These are phyloP conservation scores for Pyrenochaeta sp. DNA, from an alignment of 2,329 filamentous ascomycete genomes.

Conservation along the genomic window DNA sequence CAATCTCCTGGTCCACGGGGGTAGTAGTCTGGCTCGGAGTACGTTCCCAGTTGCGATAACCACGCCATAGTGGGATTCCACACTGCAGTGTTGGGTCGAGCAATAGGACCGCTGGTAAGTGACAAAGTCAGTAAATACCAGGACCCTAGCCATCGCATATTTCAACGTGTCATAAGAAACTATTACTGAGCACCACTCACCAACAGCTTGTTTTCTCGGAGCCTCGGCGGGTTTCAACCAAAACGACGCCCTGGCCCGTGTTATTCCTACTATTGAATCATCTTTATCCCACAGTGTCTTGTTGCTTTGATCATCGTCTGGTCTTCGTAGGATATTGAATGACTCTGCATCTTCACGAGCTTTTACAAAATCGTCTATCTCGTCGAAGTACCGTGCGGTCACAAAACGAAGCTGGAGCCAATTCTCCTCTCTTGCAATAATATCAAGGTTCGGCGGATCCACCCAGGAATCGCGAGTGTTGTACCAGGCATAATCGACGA, in stretches of 20 bases:
- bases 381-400: slow-evolving; percentile 50
- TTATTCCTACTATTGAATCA: slow-evolving; percentile 46
- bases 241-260: slow-evolving; percentile 49
- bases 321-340: slow-evolving; percentile 52
- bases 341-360: slow-evolving; percentile 42
- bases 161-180: too few species aligned
- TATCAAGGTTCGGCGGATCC: slow-evolving; percentile 47
- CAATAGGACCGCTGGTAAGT: slow-evolving; percentile 49
- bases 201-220: too few species aligned
- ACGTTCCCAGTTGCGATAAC: slow-evolving; percentile 45
- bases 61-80: slow-evolving; percentile 50
- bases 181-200: too few species aligned
- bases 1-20: not conserved
- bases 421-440: slow-evolving; percentile 24
- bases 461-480: slow-evolving; percentile 55
- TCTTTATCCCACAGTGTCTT: slow-evolving; percentile 30
- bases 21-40: slow-evolving; percentile 18
- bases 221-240: too few species aligned
- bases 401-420: slow-evolving; percentile 49
- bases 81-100: slow-evolving; percentile 49
- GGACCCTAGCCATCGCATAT: too few species aligned
- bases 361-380: slow-evolving; percentile 27
- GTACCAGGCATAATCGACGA: slow-evolving; percentile 54
- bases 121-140: too few species aligned
- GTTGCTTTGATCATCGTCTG: slow-evolving; percentile 50